Percentiles rank a stretch among this genome's conserved stretches.
These are phyloP conservation scores for Diplodia sapinea DNA, from an alignment of 2,329 filamentous ascomycete species.

Conservation along the genomic window DNA sequence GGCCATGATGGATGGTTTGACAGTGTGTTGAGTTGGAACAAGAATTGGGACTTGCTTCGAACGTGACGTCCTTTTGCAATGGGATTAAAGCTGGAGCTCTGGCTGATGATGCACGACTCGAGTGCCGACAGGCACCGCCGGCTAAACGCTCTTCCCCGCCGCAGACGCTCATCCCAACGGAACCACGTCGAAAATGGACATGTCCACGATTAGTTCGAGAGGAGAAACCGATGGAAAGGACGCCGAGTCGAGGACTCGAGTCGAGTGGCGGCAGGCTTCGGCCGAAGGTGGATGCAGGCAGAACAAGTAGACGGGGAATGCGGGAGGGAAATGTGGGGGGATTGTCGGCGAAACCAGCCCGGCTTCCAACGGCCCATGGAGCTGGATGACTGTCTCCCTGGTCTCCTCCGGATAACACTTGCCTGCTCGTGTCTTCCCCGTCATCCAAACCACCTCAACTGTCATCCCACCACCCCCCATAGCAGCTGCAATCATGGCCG, in stretches of 20 bases:
- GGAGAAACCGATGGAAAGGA: neutral
- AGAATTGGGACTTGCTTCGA: too few relatives aligned
- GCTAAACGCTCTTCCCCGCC: conserved; percentile 13
- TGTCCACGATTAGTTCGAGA: neutral
- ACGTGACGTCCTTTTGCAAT: neutral
- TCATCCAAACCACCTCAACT: neutral
- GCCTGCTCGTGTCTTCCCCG: conserved; percentile 6
- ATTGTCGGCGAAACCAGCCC: conserved; percentile 3
- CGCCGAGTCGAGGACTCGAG: neutral
- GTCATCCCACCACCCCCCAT: neutral
- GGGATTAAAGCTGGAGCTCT: neutral
- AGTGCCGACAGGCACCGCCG: neutral
- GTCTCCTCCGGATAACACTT: conserved; percentile 4
- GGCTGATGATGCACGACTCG: too few relatives aligned
- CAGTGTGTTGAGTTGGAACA: neutral
- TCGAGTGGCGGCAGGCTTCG: neutral
- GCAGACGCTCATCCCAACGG: neutral
- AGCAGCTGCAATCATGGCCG: conserved; percentile 8
- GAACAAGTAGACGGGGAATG: neutral
- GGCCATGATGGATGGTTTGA: conserved; percentile 38
- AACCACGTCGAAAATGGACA: neutral
- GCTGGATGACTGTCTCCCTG: neutral
- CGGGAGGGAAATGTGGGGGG: neutral
- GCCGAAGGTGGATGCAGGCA: neutral
- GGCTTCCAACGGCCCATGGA: conserved; percentile 12